A percentile compares a stretch with the other conserved stretches of the same genome.
Evolutionary conservation across 768 basidiomycete genomes (phyloP).

Genomic region (Lentinula sp.): DNA sequence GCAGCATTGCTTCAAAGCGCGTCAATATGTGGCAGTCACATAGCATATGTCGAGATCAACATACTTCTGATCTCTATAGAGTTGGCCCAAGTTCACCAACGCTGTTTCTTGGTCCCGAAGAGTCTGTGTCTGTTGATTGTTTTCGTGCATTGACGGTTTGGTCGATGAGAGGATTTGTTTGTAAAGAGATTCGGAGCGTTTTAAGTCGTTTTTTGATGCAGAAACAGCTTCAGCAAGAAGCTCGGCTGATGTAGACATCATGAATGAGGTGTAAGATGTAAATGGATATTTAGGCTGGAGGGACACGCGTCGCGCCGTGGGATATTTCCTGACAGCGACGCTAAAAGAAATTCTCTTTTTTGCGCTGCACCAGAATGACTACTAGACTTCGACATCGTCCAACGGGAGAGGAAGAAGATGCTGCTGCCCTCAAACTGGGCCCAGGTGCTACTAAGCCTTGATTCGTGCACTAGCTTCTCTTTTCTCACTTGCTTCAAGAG

Average conservation of each 20-base stretch:
- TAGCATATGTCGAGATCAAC: conserved; percentile 16
- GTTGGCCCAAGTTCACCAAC: conserved; percentile 77
- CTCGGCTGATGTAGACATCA: conserved; percentile 8
- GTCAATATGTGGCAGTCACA: background rate
- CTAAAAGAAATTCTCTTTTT: conserved; percentile 8
- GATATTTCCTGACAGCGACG: background rate
- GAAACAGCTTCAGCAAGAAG: conserved; percentile 8
- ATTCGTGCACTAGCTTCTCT: background rate
- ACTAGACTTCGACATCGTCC: conserved; percentile 62
- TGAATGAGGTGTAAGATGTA: background rate
- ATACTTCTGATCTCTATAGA: conserved; percentile 83
- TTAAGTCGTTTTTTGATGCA: conserved; percentile 2
- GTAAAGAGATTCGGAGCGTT: conserved; percentile 11
- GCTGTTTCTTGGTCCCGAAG: conserved; percentile 82
- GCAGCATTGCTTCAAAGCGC: conserved; percentile 60
- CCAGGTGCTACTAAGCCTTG: conserved; percentile 37
- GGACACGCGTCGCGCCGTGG: conserved; percentile 8
- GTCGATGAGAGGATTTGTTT: conserved; percentile 12
- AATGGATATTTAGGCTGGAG: background rate
- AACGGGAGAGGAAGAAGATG: conserved; percentile 77
- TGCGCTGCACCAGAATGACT: conserved; percentile 34
- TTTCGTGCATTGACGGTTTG: conserved; percentile 1
- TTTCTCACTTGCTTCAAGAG: conserved; percentile 35
- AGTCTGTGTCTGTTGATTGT: conserved; percentile 37
- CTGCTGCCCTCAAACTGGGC: conserved; percentile 77